Evolutionary conservation across 495 filamentous ascomycete genomes (phyloP).

Genomic region (Aspergillus affinis): DNA sequence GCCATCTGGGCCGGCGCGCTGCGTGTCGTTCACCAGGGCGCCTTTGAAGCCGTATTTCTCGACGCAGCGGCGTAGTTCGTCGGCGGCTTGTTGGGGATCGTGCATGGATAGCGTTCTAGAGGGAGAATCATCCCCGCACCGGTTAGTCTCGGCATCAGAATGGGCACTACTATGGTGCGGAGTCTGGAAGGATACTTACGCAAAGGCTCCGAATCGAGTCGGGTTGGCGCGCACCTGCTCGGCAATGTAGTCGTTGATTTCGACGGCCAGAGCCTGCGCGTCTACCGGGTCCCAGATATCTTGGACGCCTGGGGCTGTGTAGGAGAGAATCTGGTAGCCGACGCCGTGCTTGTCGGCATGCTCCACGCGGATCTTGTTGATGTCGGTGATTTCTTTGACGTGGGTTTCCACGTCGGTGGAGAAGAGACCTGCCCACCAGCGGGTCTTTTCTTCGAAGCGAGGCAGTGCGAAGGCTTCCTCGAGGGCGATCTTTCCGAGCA

Average conservation of each 20-base stretch:
- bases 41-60: conserved; percentile 57
- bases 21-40: conserved; percentile 59
- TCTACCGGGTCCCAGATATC: conserved; percentile 52
- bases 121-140: neutral
- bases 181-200: conserved; percentile 23
- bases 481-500: conserved; percentile 53
- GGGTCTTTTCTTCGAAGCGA: conserved; percentile 46
- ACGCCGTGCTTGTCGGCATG: conserved; percentile 59
- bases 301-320: conserved; percentile 57
- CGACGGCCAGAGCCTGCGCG: conserved; percentile 43
- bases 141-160: conserved; percentile 5
- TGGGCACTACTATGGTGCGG: neutral
- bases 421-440: conserved; percentile 48
- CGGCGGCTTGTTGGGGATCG: conserved; percentile 51
- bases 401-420: conserved; percentile 45
- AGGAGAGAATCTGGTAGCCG: conserved; percentile 58
- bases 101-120: conserved; percentile 53
- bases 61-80: conserved; percentile 56
- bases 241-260: conserved; percentile 60
- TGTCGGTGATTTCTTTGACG: conserved; percentile 46
- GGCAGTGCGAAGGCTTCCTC: conserved; percentile 54
- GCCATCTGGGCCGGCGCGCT: conserved; percentile 45
- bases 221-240: conserved; percentile 50
- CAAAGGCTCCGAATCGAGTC: conserved; percentile 57
- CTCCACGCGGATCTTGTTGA: conserved; percentile 50